A percentile compares a stretch with the other conserved stretches of the same genome.
These are phyloP conservation scores for Globisporangium takayamanum DNA, from an alignment of 352 stramenopile genomes.

Conservation along the genomic window DNA sequence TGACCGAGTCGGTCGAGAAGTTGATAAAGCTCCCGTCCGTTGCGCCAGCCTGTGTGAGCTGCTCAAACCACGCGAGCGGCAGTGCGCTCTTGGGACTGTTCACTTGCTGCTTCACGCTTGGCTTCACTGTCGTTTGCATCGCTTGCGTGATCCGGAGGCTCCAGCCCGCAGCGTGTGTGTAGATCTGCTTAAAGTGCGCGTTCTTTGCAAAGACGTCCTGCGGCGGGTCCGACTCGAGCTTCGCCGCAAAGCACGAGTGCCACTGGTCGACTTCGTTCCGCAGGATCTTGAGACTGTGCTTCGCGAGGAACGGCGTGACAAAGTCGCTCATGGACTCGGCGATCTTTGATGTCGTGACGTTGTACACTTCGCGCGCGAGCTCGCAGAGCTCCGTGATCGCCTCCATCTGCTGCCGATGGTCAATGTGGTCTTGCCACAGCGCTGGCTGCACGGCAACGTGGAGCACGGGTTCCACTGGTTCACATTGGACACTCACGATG, in stretches of 20 bases:
- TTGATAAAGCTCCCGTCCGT: slow-evolving; percentile 24
- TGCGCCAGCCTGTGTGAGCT: slow-evolving; percentile 50
- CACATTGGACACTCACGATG: slow-evolving; percentile 71
- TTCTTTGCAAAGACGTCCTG: slow-evolving; percentile 78
- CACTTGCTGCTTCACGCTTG: slow-evolving; percentile 48
- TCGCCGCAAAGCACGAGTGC: slow-evolving; percentile 74
- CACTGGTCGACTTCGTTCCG: slow-evolving; percentile 80
- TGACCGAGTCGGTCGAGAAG: slow-evolving; percentile 13
- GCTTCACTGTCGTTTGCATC: slow-evolving; percentile 76
- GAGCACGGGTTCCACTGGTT: slow-evolving; percentile 74
- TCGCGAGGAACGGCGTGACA: slow-evolving; percentile 57
- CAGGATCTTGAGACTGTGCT: slow-evolving; percentile 67
- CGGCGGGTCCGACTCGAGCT: slow-evolving; percentile 64
- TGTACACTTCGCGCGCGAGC: slow-evolving; percentile 66
- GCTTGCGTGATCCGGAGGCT: slow-evolving; percentile 71
- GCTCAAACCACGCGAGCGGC: slow-evolving; percentile 72
- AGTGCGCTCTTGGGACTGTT: slow-evolving; percentile 70
- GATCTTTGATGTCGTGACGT: slow-evolving; percentile 71
- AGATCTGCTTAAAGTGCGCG: slow-evolving; percentile 76
- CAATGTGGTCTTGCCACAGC: slow-evolving; percentile 77
- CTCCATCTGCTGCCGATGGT: slow-evolving; percentile 53
- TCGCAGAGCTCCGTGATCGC: slow-evolving; percentile 71
- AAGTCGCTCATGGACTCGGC: slow-evolving; percentile 69
- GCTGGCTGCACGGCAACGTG: slow-evolving; percentile 78
- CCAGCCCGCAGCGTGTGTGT: slow-evolving; percentile 68